Evolutionary conservation across 441 rosid genomes (phyloP).

Genomic region (Croton laevigatus): DNA sequence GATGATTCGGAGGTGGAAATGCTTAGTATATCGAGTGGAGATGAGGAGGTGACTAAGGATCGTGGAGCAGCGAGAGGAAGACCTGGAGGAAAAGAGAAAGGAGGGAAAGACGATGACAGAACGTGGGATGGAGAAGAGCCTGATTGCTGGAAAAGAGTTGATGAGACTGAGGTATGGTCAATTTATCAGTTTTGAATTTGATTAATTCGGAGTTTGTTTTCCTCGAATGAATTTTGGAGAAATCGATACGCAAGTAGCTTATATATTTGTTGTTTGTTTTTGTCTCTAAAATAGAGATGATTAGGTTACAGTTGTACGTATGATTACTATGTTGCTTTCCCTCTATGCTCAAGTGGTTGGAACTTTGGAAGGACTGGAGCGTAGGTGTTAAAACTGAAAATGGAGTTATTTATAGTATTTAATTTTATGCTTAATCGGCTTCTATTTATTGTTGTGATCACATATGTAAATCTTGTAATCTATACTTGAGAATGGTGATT

Average conservation of each 20-base stretch:
- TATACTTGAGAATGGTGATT: not conserved
- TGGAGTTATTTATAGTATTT: too few species aligned
- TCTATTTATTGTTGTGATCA: too few species aligned
- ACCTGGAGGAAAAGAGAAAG: conserved; percentile 26
- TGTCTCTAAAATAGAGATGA: not conserved
- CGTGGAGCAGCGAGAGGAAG: conserved; percentile 35
- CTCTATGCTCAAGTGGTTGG: not conserved
- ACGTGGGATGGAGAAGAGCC: conserved; percentile 94
- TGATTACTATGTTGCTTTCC: not conserved
- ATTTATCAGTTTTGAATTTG: not conserved
- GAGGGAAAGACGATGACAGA: conserved; percentile 48
- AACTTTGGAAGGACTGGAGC: not conserved
- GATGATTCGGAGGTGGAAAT: conserved; percentile 97
- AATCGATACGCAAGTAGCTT: not conserved
- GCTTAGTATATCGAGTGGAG: conserved; percentile 98
- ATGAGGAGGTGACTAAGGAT: conserved; percentile 64
- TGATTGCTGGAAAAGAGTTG: conserved; percentile 89
- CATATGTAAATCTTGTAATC: not conserved
- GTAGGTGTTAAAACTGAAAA: not conserved
- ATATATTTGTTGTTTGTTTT: not conserved
- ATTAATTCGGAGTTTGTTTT: not conserved
- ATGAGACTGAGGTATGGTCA: conserved; percentile 71
- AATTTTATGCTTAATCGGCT: too few species aligned
- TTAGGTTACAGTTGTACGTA: not conserved
- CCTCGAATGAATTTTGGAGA: not conserved